Evolutionary conservation across 345 rosid genomes (phyloP), one percentile per base, ranked within the genome.

Genomic region (Trapa incisa): DNA sequence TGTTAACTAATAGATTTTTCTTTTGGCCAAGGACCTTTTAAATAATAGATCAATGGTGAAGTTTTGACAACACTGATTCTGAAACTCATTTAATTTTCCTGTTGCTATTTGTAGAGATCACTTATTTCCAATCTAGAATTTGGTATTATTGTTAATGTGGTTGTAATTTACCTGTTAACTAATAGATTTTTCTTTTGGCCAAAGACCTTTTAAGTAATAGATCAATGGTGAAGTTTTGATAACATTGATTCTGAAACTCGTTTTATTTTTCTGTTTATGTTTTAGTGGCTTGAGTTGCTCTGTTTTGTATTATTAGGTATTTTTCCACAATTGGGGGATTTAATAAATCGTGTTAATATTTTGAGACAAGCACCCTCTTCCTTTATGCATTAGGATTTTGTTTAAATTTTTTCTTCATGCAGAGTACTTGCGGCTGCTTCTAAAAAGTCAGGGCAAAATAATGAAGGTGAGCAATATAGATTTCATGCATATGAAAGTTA

Each of bases 361-460:
- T 64, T 38, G 32, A 39, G 47, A 64, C 35, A 37, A 16, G 17
- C 66, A 7, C 2, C 60, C 33, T 22, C 60, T n/a, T 22, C 33
- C 9, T n/a, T 54, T n/a, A 54, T 54, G 54, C 35, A 7, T 35
- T 22, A n/a, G 35, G 47, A 22, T 22, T 45, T 7, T 42, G 6
- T 47, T 53, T 63, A 53, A 54, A 36, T 58, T 16, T 65, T 45
- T 42, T 65, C 39, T 77, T 72, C 33, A 65, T 84, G 78, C 81
- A 94, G 99, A 84, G 95, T 91, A 72, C 89, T 87, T 77, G 92
- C 89, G 68, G 98, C 96, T 66, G 96, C 83, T 74, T 92, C 92
- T 50, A 82, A 79, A 82, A 86, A 81, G 80, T 74, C 81, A 65
- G 91, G 80, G 74, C 76, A 75, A 70, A 83, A 79, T 57, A 72